These are phyloP conservation scores for Guillardia theta DNA, from an alignment of 78 protist species.

Conservation along the genomic window DNA sequence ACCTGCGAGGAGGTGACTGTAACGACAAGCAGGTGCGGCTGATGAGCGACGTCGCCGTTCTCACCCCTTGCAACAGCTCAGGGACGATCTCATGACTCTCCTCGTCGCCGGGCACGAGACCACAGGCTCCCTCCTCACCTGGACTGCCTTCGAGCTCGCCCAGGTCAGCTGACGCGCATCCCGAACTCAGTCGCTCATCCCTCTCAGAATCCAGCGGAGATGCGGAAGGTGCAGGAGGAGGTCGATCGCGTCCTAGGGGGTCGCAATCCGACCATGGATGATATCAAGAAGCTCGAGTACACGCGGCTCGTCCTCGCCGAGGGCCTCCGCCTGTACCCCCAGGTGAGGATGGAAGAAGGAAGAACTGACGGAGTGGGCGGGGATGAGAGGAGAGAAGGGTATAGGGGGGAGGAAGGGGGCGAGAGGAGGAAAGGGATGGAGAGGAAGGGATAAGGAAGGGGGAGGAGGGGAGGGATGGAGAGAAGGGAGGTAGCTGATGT, in stretches of 20 bases:
- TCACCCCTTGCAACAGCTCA: background rate
- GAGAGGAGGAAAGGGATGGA: background rate
- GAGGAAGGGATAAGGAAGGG: background rate
- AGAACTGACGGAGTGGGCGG: too few species aligned
- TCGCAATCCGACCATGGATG: background rate
- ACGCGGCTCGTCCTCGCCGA: conserved; percentile 27
- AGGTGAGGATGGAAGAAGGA: too few species aligned
- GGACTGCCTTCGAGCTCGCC: conserved; percentile 36
- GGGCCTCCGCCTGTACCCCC: conserved; percentile 30
- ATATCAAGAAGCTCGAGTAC: background rate
- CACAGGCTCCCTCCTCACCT: conserved; percentile 27
- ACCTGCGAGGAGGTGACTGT: conserved; percentile 48
- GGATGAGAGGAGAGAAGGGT: background rate
- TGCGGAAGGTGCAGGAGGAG: conserved; percentile 33
- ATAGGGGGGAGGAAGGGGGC: background rate
- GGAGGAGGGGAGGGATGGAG: background rate
- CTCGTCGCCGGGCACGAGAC: conserved; percentile 36
- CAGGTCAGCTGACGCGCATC: background rate
- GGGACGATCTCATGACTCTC: conserved; percentile 28
- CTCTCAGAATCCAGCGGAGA: background rate
- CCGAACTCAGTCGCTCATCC: background rate
- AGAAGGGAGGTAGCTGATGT: background rate
- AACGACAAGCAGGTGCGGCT: background rate
- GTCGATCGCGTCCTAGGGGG: background rate
- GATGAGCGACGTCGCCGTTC: background rate